Evolutionary conservation across 345 rosid genomes (phyloP).

Genomic region (Eucalyptus marginata): DNA sequence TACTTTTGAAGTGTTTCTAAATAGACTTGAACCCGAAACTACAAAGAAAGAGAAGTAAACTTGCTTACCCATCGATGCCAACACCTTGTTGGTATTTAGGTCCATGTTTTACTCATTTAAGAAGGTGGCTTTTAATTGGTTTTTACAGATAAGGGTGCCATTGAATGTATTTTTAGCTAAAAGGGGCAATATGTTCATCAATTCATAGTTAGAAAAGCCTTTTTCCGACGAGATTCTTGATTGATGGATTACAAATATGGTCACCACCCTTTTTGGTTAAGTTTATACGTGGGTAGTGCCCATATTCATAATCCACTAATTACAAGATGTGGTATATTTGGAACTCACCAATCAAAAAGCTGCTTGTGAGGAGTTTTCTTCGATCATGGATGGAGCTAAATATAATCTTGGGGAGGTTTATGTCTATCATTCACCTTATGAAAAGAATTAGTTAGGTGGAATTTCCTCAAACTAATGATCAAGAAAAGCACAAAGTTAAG

Average conservation of each 20-base stretch:
- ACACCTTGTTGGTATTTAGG: background rate
- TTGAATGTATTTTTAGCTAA: background rate
- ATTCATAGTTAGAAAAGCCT: too few species aligned
- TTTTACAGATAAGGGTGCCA: background rate
- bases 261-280: background rate
- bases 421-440: background rate
- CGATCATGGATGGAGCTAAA: background rate
- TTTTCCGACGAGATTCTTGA: too few species aligned
- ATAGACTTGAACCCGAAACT: accelerated
- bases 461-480: background rate
- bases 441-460: background rate
- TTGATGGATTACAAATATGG: background rate
- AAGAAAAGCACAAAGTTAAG: background rate
- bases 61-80: background rate
- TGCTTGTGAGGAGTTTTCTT: background rate
- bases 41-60: background rate
- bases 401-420: background rate
- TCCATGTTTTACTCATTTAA: background rate
- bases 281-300: background rate
- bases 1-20: background rate
- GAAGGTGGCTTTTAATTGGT: background rate
- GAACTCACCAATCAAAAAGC: background rate
- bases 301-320: background rate
- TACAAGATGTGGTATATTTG: background rate
- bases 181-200: background rate